Percentiles rank a stretch among this genome's conserved stretches.
phyloP scores from a whole-genome alignment of 805 yeast genomes.

The Nematodospora valgi region DNA sequence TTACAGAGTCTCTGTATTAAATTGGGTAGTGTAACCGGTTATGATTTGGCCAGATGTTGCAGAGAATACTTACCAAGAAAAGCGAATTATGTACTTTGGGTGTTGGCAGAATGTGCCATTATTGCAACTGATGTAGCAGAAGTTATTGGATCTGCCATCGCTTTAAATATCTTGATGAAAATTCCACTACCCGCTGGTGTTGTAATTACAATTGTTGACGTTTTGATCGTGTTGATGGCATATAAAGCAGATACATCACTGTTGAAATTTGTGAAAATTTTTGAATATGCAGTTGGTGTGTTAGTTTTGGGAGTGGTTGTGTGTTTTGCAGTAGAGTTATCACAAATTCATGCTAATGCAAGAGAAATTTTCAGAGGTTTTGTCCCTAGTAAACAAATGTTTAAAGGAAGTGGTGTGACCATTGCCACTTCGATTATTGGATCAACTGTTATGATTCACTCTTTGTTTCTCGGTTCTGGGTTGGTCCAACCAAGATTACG shows the following conservation, averaged over 20 bases:
- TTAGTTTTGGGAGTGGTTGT: constrained; percentile 42
- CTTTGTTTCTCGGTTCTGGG: constrained; percentile 47
- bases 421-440: constrained; percentile 48
- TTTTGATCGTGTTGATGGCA: constrained; percentile 44
- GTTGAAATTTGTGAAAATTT: constrained; percentile 28
- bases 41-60: constrained; percentile 44
- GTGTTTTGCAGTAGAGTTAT: constrained; percentile 45
- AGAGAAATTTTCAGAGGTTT: constrained; percentile 41
- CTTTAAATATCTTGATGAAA: constrained; percentile 42
- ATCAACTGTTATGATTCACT: constrained; percentile 52
- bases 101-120: constrained; percentile 46
- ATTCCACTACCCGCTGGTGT: constrained; percentile 51
- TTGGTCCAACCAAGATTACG: constrained; percentile 47
- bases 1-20: constrained; percentile 43
- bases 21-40: constrained; percentile 48
- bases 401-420: constrained; percentile 41
- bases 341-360: constrained; percentile 30
- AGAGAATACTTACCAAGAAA: constrained; percentile 37
- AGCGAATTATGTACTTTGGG: constrained; percentile 37
- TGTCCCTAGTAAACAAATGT: constrained; percentile 41
- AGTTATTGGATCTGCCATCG: constrained; percentile 51
- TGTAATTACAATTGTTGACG: constrained; percentile 42
- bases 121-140: constrained; percentile 54
- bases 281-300: constrained; percentile 41
- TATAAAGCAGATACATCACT: constrained; percentile 42